Conservation (phyloP, 192 early-diverging fungal genomes). For the Rhizoclosmatium globosum region DNA sequence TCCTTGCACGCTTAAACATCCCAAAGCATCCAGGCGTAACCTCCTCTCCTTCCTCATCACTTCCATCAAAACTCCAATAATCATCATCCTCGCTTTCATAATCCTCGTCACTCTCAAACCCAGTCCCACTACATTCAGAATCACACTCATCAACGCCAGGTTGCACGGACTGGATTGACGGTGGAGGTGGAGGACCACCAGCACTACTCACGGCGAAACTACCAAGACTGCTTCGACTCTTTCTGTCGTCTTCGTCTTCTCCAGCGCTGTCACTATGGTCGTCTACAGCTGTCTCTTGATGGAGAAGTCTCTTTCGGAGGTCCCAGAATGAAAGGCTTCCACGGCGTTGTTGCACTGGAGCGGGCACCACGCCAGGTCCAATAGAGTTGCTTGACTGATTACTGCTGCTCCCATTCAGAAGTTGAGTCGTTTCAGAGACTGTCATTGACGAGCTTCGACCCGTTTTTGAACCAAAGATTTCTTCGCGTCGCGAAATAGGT, state of each 20-base stretch:
- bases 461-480: background rate
- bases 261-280: background rate
- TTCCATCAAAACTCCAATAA: background rate
- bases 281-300: background rate
- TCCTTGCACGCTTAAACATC: background rate
- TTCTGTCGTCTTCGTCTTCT: background rate
- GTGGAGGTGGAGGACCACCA: background rate
- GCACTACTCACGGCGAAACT: background rate
- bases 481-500: background rate
- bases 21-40: background rate
- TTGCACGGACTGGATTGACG: background rate
- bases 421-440: too few relatives aligned
- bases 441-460: background rate
- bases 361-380: background rate
- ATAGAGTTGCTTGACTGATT: background rate
- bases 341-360: background rate
- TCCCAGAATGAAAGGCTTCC: background rate
- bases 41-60: background rate
- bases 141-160: background rate
- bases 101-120: constrained; percentile 2
- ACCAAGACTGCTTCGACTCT: background rate
- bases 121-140: background rate
- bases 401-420: background rate
- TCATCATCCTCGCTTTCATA: constrained; percentile 12
- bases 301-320: background rate